Base-by-base conservation (phyloP, 2,329 filamentous ascomycete genomes). In the Sporothrix mexicana region DNA sequence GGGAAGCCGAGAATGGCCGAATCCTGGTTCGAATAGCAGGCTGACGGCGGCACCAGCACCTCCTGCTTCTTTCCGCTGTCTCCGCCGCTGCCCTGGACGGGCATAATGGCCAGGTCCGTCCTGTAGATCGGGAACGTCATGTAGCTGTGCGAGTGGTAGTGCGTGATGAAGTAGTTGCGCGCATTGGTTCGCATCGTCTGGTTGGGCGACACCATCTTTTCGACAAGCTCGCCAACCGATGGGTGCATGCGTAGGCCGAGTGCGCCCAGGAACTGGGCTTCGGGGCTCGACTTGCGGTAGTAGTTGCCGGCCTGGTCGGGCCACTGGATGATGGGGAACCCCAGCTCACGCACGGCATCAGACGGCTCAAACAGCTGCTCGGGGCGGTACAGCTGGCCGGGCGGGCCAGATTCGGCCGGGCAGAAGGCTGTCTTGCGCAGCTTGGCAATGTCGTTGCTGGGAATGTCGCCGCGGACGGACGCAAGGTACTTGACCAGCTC, bases 401-500 rank as follows among this genome's bases (percentile, higher is more conserved):
- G 80, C 0, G 88, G 85, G 0, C 88, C 88, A 66, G 85, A 85
- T 80, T 97, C 94, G 2, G 92, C 92, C 10, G 94, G 93, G 78
- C 95, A 95, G 59, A 98, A 93, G 12, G 89, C 90, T 0, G 94
- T 94, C 67, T 91, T 88, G 72, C 88, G 91, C 30, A 99, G 86
- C 78, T 92, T 93, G 76, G 89, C 90, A 71, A 98, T 87, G 79
- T 99, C 96, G 68, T 91, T 91, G 10, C 83, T 81, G 0, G 96
- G 96, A 74, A 99, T 98, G 77, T 99, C 96, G 70, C 93, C 89
- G 74, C 89, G 90, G 41, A 99, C 96, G 9, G 95, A 97, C 12
- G 95, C 90, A 59, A 99, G 88, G 77, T 99, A 99, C 77, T 94
- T 95, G 81, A 99, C 94, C 36, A 99, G 85, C 79, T 99, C 95